Percentiles rank a stretch among this genome's conserved stretches.
phyloP scores from a whole-genome alignment of 768 basidiomycete species.

The Nidularia sp. region DNA sequence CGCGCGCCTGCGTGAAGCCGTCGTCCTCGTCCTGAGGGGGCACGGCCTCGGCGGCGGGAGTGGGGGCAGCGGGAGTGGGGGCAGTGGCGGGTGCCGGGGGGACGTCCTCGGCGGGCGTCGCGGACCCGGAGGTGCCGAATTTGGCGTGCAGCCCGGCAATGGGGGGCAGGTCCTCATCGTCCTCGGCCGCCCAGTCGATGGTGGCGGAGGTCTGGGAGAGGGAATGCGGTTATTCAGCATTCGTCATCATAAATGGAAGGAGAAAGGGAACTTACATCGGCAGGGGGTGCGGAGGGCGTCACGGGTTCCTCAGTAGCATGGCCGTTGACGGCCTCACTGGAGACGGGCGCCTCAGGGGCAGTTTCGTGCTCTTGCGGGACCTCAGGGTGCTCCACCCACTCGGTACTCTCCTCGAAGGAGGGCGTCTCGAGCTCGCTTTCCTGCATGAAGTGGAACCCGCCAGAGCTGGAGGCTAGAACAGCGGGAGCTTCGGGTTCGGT shows the following conservation, averaged over 20 bases:
- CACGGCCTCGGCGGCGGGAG: constrained; percentile 16
- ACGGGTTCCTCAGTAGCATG: constrained; percentile 12
- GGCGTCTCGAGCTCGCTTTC: constrained; percentile 69
- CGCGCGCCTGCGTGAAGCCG: constrained; percentile 53
- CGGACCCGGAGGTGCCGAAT: constrained; percentile 71
- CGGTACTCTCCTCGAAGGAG: constrained; percentile 46
- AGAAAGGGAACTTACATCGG: constrained; percentile 11
- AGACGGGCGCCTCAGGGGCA: constrained; percentile 16
- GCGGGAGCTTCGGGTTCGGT: constrained; percentile 27
- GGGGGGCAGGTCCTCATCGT: constrained; percentile 75
- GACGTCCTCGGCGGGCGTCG: constrained; percentile 51
- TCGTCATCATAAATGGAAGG: not conserved
- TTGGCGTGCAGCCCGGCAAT: constrained; percentile 73
- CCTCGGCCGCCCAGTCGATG: constrained; percentile 82
- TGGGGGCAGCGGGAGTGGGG: constrained; percentile 21
- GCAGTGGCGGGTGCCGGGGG: constrained; percentile 14
- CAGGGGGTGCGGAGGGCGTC: constrained; percentile 4
- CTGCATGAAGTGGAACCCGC: constrained; percentile 78
- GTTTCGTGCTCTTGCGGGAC: constrained; percentile 15
- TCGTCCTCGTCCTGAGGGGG: constrained; percentile 45
- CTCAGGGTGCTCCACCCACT: constrained; percentile 54
- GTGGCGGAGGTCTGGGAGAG: constrained; percentile 22
- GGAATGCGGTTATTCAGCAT: not conserved
- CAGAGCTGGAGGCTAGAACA: constrained; percentile 35
- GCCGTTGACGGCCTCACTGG: constrained; percentile 23